Base-by-base conservation (phyloP, 2,329 filamentous ascomycete genomes). In the Hypomyces rosellus region DNA sequence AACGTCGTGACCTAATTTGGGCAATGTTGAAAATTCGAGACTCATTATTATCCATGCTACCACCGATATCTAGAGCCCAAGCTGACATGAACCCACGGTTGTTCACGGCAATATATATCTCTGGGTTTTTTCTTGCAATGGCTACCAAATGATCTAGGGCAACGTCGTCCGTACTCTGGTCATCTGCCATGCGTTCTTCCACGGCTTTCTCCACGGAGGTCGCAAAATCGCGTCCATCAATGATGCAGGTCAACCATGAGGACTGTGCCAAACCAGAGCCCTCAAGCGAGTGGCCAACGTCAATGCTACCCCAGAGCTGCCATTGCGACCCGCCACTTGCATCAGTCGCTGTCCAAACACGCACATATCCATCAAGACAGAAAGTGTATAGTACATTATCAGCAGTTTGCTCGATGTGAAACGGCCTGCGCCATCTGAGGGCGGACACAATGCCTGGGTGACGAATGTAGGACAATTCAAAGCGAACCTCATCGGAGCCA, bases 381-480 rank as follows among this genome's bases (percentile, higher is more conserved):
- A 91, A 82, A 0, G 93, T 96, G 63, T 96, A 97, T 1, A 99
- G 76, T 1, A 95, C 85, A 66, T 96, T 93, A 37, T 93, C 87
- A 49, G 86, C 80, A 5, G 82, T 83, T 63, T 95, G 88, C 34
- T 92, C 88, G 13, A 82, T 71, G 62, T 93, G 82, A 54, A 82
- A 81, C 5, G 89, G 88, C 54, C 82, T 81, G 43, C 89, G 84
- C 95, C 95, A 99, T 64, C 92, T 85, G 53, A 96, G 71, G 53
- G 81, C 83, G 3, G 88, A 92, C n/a, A 99, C 83, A 1, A 85
- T 71, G 22, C 80, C 76, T 1, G 89, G 88, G 65, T 99, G 93
- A n/a, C 84, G 76, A 2, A 99, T 81, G 67, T 97, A 97, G 25
- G 85, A 84, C 60, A 95, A 85, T 61, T 97, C 92, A 68, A 97